Evolutionary conservation across 2,329 filamentous ascomycete species (phyloP).

Genomic region (Rhinocladiella mackenziei): DNA sequence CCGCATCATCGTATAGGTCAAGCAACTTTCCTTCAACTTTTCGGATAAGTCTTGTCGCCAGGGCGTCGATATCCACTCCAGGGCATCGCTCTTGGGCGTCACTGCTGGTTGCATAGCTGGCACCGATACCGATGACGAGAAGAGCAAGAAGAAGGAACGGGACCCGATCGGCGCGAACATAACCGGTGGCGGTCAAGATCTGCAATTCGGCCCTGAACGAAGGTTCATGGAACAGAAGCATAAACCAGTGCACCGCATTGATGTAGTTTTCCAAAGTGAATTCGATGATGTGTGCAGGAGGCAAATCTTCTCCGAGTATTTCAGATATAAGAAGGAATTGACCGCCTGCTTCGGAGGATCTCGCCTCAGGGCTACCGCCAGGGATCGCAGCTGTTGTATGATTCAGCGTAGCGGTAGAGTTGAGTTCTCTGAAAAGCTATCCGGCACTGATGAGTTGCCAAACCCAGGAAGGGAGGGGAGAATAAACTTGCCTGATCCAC

Average conservation of each 20-base stretch:
- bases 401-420: slow-evolving; percentile 8
- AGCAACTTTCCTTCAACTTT: slow-evolving; percentile 36
- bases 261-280: slow-evolving; percentile 42
- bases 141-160: slow-evolving; percentile 39
- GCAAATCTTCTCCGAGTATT: slow-evolving; percentile 33
- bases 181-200: slow-evolving; percentile 34
- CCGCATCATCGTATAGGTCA: slow-evolving; percentile 43
- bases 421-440: slow-evolving; percentile 19
- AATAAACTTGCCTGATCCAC: slow-evolving; percentile 12
- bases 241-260: slow-evolving; percentile 45
- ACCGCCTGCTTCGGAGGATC: slow-evolving; percentile 5
- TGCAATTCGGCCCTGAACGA: slow-evolving; percentile 36
- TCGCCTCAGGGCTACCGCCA: slow-evolving; percentile 17
- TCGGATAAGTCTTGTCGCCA: slow-evolving; percentile 12
- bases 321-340: slow-evolving; percentile 19
- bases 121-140: slow-evolving; percentile 38
- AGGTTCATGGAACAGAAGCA: slow-evolving; percentile 42
- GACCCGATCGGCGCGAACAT: slow-evolving; percentile 35
- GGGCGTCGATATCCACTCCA: slow-evolving; percentile 19
- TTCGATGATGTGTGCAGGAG: slow-evolving; percentile 32
- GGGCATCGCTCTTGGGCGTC: slow-evolving; percentile 18
- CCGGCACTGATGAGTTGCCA: neutral
- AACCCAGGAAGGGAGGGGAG: no score
- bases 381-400: slow-evolving; percentile 18
- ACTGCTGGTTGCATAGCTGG: slow-evolving; percentile 37